A percentile compares a stretch with the other conserved stretches of the same genome.
These are phyloP conservation scores for Rhizopogon roseolus DNA, from an alignment of 768 basidiomycete genomes.

Conservation along the genomic window DNA sequence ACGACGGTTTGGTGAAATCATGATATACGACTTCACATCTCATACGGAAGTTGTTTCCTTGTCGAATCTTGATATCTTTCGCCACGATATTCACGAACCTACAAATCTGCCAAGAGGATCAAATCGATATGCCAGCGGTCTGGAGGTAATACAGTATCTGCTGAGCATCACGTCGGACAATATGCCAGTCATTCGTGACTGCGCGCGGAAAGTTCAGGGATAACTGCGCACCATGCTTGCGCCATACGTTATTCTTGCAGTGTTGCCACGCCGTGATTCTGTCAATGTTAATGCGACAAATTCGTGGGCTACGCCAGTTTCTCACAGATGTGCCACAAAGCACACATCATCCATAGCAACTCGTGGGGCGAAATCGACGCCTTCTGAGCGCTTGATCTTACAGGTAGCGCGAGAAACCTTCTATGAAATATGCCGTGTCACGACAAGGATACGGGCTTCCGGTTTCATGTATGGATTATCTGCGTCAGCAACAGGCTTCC, in stretches of 20 bases:
- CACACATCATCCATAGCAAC: slow-evolving; percentile 5
- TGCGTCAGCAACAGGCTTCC: too few species aligned
- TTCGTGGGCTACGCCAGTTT: slow-evolving; percentile 8
- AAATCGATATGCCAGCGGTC: slow-evolving; percentile 38
- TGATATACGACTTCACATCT: slow-evolving; percentile 41
- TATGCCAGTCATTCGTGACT: slow-evolving; percentile 4
- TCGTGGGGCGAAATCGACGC: slow-evolving; percentile 3
- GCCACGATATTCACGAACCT: too few species aligned
- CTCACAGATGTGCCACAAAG: slow-evolving; percentile 5
- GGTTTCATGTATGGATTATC: slow-evolving; percentile 9
- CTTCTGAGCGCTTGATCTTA: slow-evolving; percentile 9
- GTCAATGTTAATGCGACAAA: neutral
- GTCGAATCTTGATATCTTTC: slow-evolving; percentile 21
- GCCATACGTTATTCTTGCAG: slow-evolving; percentile 6
- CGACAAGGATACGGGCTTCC: slow-evolving; percentile 13
- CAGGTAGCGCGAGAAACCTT: slow-evolving; percentile 9
- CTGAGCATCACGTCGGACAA: slow-evolving; percentile 20
- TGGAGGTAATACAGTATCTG: slow-evolving; percentile 36
- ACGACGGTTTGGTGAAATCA: slow-evolving; percentile 33
- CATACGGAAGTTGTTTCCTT: slow-evolving; percentile 37
- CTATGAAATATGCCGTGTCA: slow-evolving; percentile 13
- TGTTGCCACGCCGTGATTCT: neutral
- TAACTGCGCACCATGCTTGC: slow-evolving; percentile 12
- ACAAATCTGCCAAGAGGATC: neutral
- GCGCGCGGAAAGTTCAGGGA: slow-evolving; percentile 1